These are phyloP conservation scores for Rhizophlyctis rosea DNA, from an alignment of 192 early-diverging fungal species.

Conservation along the genomic window DNA sequence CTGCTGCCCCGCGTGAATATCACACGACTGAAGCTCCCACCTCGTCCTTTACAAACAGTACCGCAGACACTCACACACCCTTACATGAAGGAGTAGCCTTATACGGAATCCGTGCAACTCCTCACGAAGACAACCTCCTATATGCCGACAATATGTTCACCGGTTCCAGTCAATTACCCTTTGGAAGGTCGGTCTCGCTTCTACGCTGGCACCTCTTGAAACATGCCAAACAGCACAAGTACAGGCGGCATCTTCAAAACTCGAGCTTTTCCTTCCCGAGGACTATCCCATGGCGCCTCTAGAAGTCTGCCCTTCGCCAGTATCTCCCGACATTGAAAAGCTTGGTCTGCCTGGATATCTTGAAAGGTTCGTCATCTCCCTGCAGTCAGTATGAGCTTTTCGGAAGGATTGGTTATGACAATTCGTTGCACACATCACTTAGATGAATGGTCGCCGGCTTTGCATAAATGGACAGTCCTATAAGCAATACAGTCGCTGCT, in stretches of 20 bases:
- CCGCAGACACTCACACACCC: no score
- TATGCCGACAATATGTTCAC: constrained; percentile 94
- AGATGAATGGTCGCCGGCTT: constrained; percentile 99
- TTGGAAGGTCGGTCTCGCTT: constrained; percentile 70
- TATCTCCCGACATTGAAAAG: constrained; percentile 99
- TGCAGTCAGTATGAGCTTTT: neutral
- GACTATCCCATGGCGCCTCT: constrained; percentile 98
- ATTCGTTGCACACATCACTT: neutral
- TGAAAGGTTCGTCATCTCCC: constrained; percentile 68
- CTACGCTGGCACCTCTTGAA: neutral
- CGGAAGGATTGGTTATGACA: neutral
- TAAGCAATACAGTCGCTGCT: constrained; percentile 94
- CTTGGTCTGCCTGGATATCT: constrained; percentile 97
- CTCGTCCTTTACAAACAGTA: no score
- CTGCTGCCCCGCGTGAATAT: no score
- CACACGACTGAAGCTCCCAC: no score
- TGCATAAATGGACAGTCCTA: constrained; percentile 96
- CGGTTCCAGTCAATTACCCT: constrained; percentile 90
- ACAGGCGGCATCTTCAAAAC: constrained; percentile 89
- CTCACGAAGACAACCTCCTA: constrained; percentile 92
- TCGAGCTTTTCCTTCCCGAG: constrained; percentile 95
- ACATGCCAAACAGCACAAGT: neutral
- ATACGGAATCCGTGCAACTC: constrained; percentile 82
- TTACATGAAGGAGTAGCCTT: no score
- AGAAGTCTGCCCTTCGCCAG: constrained; percentile 95